phyloP scores from a whole-genome alignment of 768 basidiomycete species.

The Asterophora parasitica region DNA sequence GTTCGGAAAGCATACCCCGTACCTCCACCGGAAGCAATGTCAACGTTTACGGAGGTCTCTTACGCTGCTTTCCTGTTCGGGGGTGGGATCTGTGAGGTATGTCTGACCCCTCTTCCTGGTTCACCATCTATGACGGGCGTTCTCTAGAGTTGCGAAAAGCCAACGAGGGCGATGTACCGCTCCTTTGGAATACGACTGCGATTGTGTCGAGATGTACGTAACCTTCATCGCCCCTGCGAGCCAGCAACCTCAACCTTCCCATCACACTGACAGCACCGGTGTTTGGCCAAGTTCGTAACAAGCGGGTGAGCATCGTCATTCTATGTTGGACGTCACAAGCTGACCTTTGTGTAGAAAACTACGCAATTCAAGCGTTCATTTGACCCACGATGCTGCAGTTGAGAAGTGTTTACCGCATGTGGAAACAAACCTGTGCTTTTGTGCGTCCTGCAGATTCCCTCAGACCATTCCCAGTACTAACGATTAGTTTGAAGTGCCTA shows the following conservation, averaged over 20 bases:
- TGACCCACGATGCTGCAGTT: not conserved
- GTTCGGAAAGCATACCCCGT: constrained; percentile 31
- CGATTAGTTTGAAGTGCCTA: not conserved
- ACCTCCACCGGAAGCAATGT: constrained; percentile 22
- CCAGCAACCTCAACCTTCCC: not conserved
- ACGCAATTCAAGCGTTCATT: too few species aligned
- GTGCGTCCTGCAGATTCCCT: not conserved
- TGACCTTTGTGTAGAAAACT: not conserved
- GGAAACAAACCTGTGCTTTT: constrained; percentile 4
- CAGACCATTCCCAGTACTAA: not conserved
- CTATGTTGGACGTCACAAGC: not conserved
- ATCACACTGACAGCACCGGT: constrained; percentile 1
- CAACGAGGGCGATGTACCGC: constrained; percentile 31
- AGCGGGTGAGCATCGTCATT: constrained; percentile 3
- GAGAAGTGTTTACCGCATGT: constrained; percentile 3
- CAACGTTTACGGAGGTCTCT: constrained; percentile 45
- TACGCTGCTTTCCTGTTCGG: constrained; percentile 67
- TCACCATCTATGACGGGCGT: not conserved
- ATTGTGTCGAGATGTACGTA: constrained; percentile 36
- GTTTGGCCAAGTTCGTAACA: not conserved
- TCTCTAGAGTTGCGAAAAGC: constrained; percentile 33
- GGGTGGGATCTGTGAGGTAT: constrained; percentile 50
- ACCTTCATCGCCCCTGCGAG: not conserved
- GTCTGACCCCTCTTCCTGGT: constrained; percentile 9
- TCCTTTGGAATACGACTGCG: constrained; percentile 47